Evolutionary conservation across 495 filamentous ascomycete species (phyloP).

Genomic region (Copromyces sp.): DNA sequence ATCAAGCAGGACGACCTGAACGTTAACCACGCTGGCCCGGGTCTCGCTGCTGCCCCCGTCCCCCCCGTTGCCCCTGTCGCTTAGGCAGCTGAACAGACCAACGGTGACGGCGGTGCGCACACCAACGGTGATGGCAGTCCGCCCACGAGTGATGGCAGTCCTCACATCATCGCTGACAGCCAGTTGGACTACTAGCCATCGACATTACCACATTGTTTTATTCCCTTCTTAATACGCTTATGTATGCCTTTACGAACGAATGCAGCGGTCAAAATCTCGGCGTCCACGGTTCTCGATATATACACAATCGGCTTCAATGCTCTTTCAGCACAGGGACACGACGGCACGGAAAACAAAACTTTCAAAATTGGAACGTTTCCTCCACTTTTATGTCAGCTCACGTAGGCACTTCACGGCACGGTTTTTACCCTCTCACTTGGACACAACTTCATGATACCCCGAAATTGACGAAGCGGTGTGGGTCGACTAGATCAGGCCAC

Average conservation of each 20-base stretch:
- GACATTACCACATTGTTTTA: background rate
- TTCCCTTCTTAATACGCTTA: background rate
- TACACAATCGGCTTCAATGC: background rate
- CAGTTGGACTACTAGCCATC: background rate
- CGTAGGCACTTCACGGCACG: background rate
- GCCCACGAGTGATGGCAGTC: background rate
- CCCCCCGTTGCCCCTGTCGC: conserved; percentile 15
- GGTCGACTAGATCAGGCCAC: background rate
- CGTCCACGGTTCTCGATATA: background rate
- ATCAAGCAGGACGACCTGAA: conserved; percentile 26
- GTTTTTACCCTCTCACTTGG: background rate
- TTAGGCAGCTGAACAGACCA: conserved; percentile 23
- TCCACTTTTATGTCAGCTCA: background rate
- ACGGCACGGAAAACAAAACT: background rate
- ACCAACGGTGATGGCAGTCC: background rate
- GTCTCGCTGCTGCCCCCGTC: conserved; percentile 20
- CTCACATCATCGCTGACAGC: background rate
- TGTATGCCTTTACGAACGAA: background rate
- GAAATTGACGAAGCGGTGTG: background rate
- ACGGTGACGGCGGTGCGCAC: background rate
- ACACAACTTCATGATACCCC: background rate
- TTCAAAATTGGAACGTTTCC: background rate
- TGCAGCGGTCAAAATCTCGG: background rate
- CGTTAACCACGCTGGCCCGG: conserved; percentile 2
- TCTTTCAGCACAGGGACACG: background rate